Percentiles rank a stretch among this genome's conserved stretches.
Conservation (phyloP, 345 rosid species). For the Sonneratia caseolaris region DNA sequence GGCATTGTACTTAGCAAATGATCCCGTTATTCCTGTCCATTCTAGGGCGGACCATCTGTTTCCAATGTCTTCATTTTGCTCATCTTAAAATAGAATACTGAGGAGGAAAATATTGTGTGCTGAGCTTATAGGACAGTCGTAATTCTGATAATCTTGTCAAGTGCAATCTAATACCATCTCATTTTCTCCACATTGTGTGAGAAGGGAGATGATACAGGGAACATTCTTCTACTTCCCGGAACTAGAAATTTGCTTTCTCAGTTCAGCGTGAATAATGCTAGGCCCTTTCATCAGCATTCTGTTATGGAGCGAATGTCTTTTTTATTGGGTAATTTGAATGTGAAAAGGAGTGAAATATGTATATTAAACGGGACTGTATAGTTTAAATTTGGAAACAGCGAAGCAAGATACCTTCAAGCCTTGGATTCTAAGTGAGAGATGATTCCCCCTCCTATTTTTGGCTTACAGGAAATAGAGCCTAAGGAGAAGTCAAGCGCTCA, state of each 20-base stretch:
- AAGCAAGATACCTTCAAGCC: too few relatives aligned
- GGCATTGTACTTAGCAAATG: not conserved
- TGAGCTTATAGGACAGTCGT: not conserved
- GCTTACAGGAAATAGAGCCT: conserved; percentile 52
- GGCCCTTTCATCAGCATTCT: too few relatives aligned
- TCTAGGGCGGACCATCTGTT: not conserved
- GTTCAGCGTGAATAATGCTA: not conserved
- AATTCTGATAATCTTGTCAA: too few relatives aligned
- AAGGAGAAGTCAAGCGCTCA: conserved; percentile 43
- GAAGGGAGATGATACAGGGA: too few relatives aligned
- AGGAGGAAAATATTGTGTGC: not conserved
- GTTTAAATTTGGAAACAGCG: too few relatives aligned
- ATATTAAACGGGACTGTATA: too few relatives aligned
- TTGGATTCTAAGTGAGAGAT: not conserved
- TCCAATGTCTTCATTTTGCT: not conserved
- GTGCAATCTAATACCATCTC: too few relatives aligned
- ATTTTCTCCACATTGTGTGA: too few relatives aligned
- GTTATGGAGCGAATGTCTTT: too few relatives aligned
- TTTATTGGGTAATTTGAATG: not conserved
- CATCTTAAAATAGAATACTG: not conserved
- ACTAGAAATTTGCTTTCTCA: not conserved
- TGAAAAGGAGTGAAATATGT: not conserved
- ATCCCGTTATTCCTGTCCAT: not conserved
- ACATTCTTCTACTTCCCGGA: too few relatives aligned
- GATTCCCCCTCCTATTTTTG: not conserved